phyloP scores from a whole-genome alignment of 495 filamentous ascomycete genomes.

The Tuber brumale region DNA sequence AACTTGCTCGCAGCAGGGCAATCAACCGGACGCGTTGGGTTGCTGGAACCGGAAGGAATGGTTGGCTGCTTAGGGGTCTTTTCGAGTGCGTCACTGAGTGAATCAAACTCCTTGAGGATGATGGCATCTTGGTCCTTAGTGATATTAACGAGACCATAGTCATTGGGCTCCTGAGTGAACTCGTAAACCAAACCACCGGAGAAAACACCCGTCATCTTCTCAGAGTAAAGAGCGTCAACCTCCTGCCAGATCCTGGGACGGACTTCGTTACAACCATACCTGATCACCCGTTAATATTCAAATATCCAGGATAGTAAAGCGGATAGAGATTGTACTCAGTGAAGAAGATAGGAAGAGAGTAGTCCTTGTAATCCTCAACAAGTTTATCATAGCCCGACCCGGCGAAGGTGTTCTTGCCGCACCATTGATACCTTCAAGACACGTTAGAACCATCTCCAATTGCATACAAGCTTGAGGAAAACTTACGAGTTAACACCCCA shows the following conservation, averaged over 20 bases:
- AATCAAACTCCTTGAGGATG: conserved; percentile 65
- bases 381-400: conserved; percentile 82
- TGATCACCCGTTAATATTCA: background rate
- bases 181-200: conserved; percentile 96
- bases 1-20: conserved; percentile 32
- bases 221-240: conserved; percentile 70
- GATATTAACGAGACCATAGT: conserved; percentile 70
- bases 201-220: conserved; percentile 84
- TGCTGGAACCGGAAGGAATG: conserved; percentile 26
- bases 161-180: conserved; percentile 70
- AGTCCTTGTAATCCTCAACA: conserved; percentile 81
- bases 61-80: conserved; percentile 15
- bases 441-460: conserved; percentile 49
- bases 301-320: background rate
- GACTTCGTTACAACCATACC: conserved; percentile 74
- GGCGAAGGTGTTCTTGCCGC: conserved; percentile 70
- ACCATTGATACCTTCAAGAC: conserved; percentile 80
- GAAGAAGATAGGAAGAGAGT: conserved; percentile 95
- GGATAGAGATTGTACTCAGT: conserved; percentile 56
- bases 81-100: conserved; percentile 51
- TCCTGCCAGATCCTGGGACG: conserved; percentile 76
- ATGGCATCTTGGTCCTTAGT: conserved; percentile 53
- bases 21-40: conserved; percentile 24
- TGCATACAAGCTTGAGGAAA: background rate
- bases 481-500: conserved; percentile 64